Conservation (phyloP, 2,329 filamentous ascomycete species). For the Phialophora macrospora region DNA sequence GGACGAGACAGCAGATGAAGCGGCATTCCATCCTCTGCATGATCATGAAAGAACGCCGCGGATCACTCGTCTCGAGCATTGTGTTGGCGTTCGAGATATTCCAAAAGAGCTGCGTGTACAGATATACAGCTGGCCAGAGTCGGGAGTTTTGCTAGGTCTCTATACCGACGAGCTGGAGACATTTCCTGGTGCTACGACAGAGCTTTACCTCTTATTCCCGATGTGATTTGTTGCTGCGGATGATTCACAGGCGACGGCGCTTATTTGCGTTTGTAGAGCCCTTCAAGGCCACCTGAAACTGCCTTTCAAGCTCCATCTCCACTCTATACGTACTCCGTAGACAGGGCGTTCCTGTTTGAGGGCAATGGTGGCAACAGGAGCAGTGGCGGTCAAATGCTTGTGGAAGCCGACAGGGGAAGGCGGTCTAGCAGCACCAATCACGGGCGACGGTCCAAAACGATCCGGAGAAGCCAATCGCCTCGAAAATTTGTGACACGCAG, state of each 20-base stretch:
- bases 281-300: not conserved
- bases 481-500: slow-evolving; percentile 21
- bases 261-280: not conserved
- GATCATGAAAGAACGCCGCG: slow-evolving; percentile 13
- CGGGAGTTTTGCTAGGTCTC: slow-evolving; percentile 13
- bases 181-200: not conserved
- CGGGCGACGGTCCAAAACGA: not conserved
- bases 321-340: not conserved
- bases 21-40: slow-evolving; percentile 9
- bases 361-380: not conserved
- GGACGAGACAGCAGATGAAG: slow-evolving; percentile 2
- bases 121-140: slow-evolving; percentile 30
- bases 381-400: not conserved
- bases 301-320: not conserved
- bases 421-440: slow-evolving; percentile 23
- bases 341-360: not conserved
- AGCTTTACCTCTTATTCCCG: not conserved
- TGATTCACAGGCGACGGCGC: not conserved
- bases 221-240: not conserved
- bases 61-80: slow-evolving; percentile 20
- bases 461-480: slow-evolving; percentile 22
- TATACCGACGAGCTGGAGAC: slow-evolving; percentile 8
- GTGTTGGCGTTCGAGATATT: slow-evolving; percentile 24
- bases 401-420: slow-evolving; percentile 2
- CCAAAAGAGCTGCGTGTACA: slow-evolving; percentile 34